Evolutionary conservation across 257 asterid genomes (phyloP), one percentile per base, ranked within the genome.

Genomic region (Fraxinus cuspidata): DNA sequence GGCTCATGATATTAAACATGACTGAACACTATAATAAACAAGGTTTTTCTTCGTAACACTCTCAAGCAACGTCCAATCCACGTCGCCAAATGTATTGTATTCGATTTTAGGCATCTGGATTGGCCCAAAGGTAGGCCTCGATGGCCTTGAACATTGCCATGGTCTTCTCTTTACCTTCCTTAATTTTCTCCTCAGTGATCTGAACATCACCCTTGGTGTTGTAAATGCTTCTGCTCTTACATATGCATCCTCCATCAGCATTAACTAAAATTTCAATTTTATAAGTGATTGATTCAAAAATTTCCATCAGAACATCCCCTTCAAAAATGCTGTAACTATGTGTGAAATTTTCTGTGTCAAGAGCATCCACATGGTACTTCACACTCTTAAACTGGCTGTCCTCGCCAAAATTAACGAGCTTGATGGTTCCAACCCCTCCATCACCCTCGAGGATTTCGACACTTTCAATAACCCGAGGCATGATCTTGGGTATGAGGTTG

Each of bases 371-470:
- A 12, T 78, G 83, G 28, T 86, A 82, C 80, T 86, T 88, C 49
- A 71, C 64, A 16, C 76, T 77, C 83, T 88, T 86, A 0, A 58
- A 56, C 29, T 75, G 86, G 7, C 76, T 77, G 12, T 83, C 86
- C 80, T 88, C 83, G 0, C 81, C 83, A 40, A 84, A 84, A 37
- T 73, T 76, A 28, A 84, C 81, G 11, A 81, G 47, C 58, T 70
- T 81, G 38, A 83, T 65, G 37, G 81, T 79, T 64, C 88, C 89
- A 5, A 70, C 84, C 4, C 87, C 87, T n/a, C 81, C 92, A 19
- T 86, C 85, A 27, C 89, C 87, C 65, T 83, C 80, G 18, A 83
- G 44, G 15, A 34, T 80, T 32, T 83, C 84, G 8, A 85, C 27
- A 7, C 73, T 84, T 42, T 84, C 71, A 72, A 88, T 79, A 16